A percentile compares a stretch with the other conserved stretches of the same genome.
These are phyloP conservation scores for Trametes maxima DNA, from an alignment of 768 basidiomycete genomes.

Conservation along the genomic window DNA sequence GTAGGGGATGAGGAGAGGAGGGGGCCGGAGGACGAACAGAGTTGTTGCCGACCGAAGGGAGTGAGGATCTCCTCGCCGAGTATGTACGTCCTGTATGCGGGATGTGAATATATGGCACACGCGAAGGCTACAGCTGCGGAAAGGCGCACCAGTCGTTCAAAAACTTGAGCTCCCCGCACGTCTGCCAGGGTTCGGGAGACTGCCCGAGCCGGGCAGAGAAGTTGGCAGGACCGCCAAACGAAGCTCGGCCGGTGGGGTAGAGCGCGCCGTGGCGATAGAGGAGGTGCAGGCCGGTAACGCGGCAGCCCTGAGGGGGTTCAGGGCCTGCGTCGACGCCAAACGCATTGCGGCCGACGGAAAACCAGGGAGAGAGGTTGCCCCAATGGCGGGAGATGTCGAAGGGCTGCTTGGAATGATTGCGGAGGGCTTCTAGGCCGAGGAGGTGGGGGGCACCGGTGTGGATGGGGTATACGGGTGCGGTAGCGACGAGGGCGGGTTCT, in stretches of 20 bases:
- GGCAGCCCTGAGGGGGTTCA: conserved; percentile 68
- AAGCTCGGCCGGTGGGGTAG: conserved; percentile 63
- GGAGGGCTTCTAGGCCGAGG: conserved; percentile 41
- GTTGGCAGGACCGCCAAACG: conserved; percentile 62
- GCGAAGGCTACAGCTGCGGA: conserved; percentile 5
- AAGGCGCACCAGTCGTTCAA: conserved; percentile 74
- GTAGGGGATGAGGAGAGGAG: neutral
- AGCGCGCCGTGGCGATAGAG: conserved; percentile 84
- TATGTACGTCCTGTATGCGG: conserved; percentile 71
- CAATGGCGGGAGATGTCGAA: conserved; percentile 77
- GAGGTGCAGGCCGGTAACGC: conserved; percentile 73
- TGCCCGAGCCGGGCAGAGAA: conserved; percentile 57
- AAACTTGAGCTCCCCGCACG: conserved; percentile 66
- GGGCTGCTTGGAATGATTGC: conserved; percentile 17
- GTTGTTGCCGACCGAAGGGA: conserved; percentile 85
- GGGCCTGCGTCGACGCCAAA: conserved; percentile 78
- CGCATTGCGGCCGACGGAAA: conserved; percentile 60
- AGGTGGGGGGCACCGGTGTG: conserved; percentile 72
- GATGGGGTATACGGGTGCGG: conserved; percentile 74
- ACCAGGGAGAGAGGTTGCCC: conserved; percentile 90
- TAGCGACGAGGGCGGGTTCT: conserved; percentile 70
- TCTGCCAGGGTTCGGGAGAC: conserved; percentile 61
- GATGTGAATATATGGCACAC: neutral
- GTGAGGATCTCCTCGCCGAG: conserved; percentile 89
- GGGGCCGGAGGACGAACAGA: conserved; percentile 52